Conservation (phyloP, 164 flowering plant genomes). For the Litsea cubeba region DNA sequence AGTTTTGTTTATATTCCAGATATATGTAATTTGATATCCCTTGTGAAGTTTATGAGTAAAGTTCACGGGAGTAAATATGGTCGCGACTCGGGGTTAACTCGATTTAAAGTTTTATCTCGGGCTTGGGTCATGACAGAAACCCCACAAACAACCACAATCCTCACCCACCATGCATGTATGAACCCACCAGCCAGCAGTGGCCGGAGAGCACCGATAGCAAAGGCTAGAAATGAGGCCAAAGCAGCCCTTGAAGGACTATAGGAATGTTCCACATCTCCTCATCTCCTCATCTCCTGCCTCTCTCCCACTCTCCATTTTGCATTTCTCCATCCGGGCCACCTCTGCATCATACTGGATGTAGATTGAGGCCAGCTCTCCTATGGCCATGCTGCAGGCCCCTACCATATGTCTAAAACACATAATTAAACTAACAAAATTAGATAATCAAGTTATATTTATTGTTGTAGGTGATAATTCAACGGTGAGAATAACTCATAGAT, state of each 20-base stretch:
- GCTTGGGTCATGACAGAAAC: too few species aligned
- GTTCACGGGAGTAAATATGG: too few species aligned
- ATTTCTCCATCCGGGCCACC: constrained; percentile 20
- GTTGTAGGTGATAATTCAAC: too few species aligned
- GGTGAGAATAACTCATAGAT: too few species aligned
- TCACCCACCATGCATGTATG: not conserved
- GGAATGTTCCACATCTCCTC: constrained; percentile 3
- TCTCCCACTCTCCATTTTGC: not conserved
- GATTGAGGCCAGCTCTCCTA: constrained; percentile 18
- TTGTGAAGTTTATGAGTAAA: too few species aligned
- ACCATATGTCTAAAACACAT: too few species aligned
- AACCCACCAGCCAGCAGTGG: constrained; percentile 11
- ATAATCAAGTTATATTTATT: too few species aligned
- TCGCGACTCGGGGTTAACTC: too few species aligned
- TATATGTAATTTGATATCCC: too few species aligned
- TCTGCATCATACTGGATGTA: constrained; percentile 20
- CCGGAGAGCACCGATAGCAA: not conserved
- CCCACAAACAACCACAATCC: constrained; percentile 1
- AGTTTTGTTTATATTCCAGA: too few species aligned
- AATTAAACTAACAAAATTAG: too few species aligned
- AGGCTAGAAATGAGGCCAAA: constrained; percentile 3
- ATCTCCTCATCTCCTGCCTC: not conserved
- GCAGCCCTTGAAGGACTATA: constrained; percentile 8
- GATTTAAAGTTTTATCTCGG: too few species aligned
- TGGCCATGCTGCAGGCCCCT: constrained; percentile 22